Evolutionary conservation across 116 monocot genomes (phyloP), one percentile per base, ranked within the genome.

Genomic region (Cymodocea nodosa): DNA sequence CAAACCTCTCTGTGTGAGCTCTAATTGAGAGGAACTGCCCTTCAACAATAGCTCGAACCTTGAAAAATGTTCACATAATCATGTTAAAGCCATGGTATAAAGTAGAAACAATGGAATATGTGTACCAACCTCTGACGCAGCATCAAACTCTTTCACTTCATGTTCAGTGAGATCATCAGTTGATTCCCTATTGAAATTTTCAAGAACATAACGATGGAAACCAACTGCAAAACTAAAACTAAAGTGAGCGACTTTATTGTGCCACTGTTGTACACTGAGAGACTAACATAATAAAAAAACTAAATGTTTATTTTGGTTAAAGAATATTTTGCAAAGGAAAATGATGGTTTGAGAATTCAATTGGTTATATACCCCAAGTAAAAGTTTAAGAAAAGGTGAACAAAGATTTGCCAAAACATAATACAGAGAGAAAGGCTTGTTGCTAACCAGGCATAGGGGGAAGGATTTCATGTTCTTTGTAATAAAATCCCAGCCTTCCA

Each of bases 21-120:
- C 91, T 71, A 78, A 97, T 97, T 11, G 91, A 91, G 34, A 97
- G 84, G 52, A 97, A 77, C 60, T 97, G 97, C 0, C 97, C 97
- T 80, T 97, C 97, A 39, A 97, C 71, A 37, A 97, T 61, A n/a
- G 97, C 97, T 23, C 91, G 81, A 23, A 91, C 83, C 91, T 97
- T 48, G 58, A 48, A 10, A 71, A 20, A 10, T 5, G 6, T 36
- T n/a, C 39, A 39, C 7, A 12, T 44, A 44, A 10, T 44, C 44
- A 44, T 44, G 44, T 44, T 44, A 44, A 12, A 12, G 44, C 12
- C 44, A 44, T 44, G 44, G 44, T 44, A 44, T 44, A 44, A 10
- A 44, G 44, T 44, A 7, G 12, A 12, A 44, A 8, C n/a, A 44
- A 0, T 10, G 44, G 12, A 24, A 59, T 24, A 59, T 59, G 22